A percentile compares a stretch with the other conserved stretches of the same genome.
Conservation (phyloP, 768 basidiomycete genomes). For the Mycena capillaripes region DNA sequence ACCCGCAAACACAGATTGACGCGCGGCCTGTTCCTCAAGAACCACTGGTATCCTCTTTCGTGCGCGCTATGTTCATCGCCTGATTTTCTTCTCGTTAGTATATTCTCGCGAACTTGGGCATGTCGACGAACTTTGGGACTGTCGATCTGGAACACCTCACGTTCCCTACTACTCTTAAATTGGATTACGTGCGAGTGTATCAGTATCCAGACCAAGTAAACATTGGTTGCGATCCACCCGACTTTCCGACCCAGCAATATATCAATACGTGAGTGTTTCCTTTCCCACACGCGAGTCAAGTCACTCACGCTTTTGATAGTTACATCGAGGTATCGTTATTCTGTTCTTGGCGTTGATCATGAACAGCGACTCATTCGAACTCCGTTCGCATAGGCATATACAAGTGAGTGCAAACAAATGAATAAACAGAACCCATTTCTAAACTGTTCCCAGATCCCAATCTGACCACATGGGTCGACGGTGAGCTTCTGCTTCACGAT, state of each 20-base stretch:
- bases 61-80: not conserved
- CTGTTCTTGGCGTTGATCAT: not conserved
- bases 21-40: slow-evolving; percentile 73
- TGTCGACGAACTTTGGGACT: slow-evolving; percentile 47
- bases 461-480: slow-evolving; percentile 63
- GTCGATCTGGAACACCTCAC: slow-evolving; percentile 58
- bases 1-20: slow-evolving; percentile 62
- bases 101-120: slow-evolving; percentile 65
- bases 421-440: slow-evolving; percentile 42
- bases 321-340: slow-evolving; percentile 9
- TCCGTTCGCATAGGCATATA: slow-evolving; percentile 5
- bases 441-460: slow-evolving; percentile 62
- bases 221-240: slow-evolving; percentile 74
- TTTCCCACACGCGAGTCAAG: not conserved
- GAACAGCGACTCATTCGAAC: not conserved
- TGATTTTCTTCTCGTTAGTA: slow-evolving; percentile 48
- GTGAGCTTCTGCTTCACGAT: not conserved
- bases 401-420: not conserved
- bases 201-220: slow-evolving; percentile 67
- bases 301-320: not conserved
- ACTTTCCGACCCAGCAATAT: slow-evolving; percentile 73
- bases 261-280: slow-evolving; percentile 61
- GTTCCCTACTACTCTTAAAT: slow-evolving; percentile 65
- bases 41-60: slow-evolving; percentile 64
- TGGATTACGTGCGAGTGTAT: slow-evolving; percentile 83